Evolutionary conservation across 768 basidiomycete species (phyloP), one percentile per base, ranked within the genome.

Genomic region (Pisolithus microcarpus): DNA sequence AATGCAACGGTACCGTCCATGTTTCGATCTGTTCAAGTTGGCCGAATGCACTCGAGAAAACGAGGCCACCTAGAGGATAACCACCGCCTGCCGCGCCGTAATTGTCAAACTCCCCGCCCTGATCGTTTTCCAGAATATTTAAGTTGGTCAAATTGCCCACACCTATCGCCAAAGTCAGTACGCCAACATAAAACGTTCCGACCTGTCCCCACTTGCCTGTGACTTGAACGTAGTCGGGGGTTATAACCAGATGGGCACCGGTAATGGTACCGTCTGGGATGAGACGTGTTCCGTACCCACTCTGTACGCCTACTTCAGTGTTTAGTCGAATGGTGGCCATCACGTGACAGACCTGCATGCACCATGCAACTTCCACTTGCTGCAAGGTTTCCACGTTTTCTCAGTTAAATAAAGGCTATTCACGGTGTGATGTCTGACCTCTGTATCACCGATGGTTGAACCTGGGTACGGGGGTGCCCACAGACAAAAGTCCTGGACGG

Each of bases 211-310:
- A 52, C 62, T 36, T 48, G 72, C 84, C 89, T 37, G 80, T 82
- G 49, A 88, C 68, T 59, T 85, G 86, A 31, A 87, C 72, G 63
- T 81, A 89, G 63, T 84, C 82, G n/a, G 85, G 81, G 0, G 87
- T 87, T 55, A 79, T 72, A 5, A 87, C 74, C 62, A 87, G 79
- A 61, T 84, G 85, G 16, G 78, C 84, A 46, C 81, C 81, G 1
- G 69, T 72, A 58, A 88, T 79, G n/a, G 82, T 68, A 28, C 84
- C 88, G 48, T 81, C 77, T 10, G 86, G 88, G 55, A 91, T 86
- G 57, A 85, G 62, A 45, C 80, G 81, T 13, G 79, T 76, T 28
- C 85, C 85, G 44, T 80, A 75, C 36, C 77, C 79, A 56, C 69
- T 63, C 81, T 84, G 50, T 43, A 26, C 19, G 8, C 36, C 49